Evolutionary conservation across 2,329 filamentous ascomycete genomes (phyloP), one percentile per base, ranked within the genome.

Genomic region (Fusarium sp.): DNA sequence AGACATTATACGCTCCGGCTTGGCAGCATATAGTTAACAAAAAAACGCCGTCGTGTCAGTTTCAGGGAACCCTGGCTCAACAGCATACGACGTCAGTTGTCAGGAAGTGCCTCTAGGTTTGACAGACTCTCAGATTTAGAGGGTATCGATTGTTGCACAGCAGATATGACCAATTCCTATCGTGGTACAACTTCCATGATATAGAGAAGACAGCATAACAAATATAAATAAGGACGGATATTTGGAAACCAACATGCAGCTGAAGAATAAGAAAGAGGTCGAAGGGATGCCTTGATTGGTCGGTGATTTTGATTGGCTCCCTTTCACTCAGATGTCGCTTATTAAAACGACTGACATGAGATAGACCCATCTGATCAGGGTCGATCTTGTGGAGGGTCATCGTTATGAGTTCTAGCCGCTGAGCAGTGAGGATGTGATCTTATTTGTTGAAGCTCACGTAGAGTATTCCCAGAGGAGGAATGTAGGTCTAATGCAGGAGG

Each of bases 41-140:
- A 65, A 57, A 52, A 68, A 55, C 64, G 60, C 73, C 65, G 72
- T 56, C 50, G 73, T 74, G 53, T 69, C 65, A 73, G 74, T 69
- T 76, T 72, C 70, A 68, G 72, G 68, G 50, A 76, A 60, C 67
- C 71, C 70, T 50, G 58, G 62, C 47, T 53, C 44, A 35, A 62
- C 59, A 62, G 70, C 67, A 62, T 70, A 66, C 70, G 50, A 64
- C 55, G 22, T 62, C 29, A 44, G 41, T 44, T 42, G 33, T 39
- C 46, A 57, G 45, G 54, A 50, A 42, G 38, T 54, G 36, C 45
- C 54, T 49, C 29, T 42, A n/a, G 46, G 25, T n/a, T 53, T 55
- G 41, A 58, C 39, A 64, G 27, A 18, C 46, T 56, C 31, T 55
- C n/a, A 17, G 39, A 38, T 36, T 22, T 15, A 46, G 12, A 31